Evolutionary conservation across 192 early-diverging fungal species (phyloP), one percentile per base, ranked within the genome.

Genomic region (Coemansia sp.): DNA sequence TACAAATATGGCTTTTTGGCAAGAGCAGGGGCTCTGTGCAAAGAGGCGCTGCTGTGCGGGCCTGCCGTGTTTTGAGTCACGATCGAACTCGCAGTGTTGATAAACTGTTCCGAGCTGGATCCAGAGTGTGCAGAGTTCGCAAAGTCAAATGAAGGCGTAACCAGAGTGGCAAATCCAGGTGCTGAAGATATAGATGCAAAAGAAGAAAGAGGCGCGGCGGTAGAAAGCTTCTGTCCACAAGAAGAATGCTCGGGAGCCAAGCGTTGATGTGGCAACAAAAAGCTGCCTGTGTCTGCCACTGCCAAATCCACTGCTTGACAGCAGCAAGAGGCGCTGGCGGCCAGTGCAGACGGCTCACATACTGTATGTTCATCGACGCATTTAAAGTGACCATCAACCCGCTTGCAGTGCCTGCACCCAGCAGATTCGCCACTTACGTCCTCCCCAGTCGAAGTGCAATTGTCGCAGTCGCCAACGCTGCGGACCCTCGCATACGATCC

Each of bases 171-270:
- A 38, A 51, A 49, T 29, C 38, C 63, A 29, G 38, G 23, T 19
- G 61, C 55, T 39, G 67, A 57, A 55, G 61, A 59, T 19, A 54
- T 19, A 57, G 62, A 20, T n/a, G 58, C 38, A 41, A 35, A 50
- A 47, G 55, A 57, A 65, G 32, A 35, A 53, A 39, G 63, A 57
- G 45, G 63, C 54, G 60, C 60, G 41, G 41, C 43, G 54, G 54
- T 47, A 47, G 62, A 57, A 54, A 47, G 39, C 39, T 16, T 22
- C n/a, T 64, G 62, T n/a, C n/a, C 38, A 26, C 20, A 52, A 55
- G 62, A 64, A 64, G 50, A 62, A 62, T 62, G 51, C 61, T 35
- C 14, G n/a, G 20, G 37, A 39, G 50, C 61, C 29, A 39, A 24
- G 12, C 32, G 32, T 8, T 62, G 51, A 27, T 63, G 61, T 63